Evolutionary conservation across 352 stramenopile genomes (phyloP), one percentile per base, ranked within the genome.

Genomic region (Globisporangium echinulatum): DNA sequence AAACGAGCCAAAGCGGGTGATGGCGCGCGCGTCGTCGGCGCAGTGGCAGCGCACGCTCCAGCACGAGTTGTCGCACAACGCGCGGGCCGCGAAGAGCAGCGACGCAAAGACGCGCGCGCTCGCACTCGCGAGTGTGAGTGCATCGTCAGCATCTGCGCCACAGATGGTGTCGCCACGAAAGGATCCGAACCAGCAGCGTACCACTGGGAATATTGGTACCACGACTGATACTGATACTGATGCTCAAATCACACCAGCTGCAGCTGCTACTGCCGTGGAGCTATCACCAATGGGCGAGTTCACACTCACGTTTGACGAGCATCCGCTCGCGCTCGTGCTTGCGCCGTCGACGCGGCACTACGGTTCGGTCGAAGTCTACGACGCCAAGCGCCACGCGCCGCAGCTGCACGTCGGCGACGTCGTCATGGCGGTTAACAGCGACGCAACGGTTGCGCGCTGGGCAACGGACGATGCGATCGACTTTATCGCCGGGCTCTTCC

Each of bases 271-370:
- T 6, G n/a, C 40, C 9, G 55, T 49, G 14, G 46, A 67, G 11
- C 54, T 90, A 42, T 84, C 75, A 1, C 52, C 68, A 5, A 71
- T 83, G 55, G 82, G 82, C 33, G 82, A 90, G 56, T 87, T 85
- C 51, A 72, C 69, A 13, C 58, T 79, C 43, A 85, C 71, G 39
- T 80, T 92, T 42, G 62, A 75, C 8, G 63, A 79, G n/a, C 71
- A 67, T 8, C 79, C 82, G 3, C 59, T 90, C 13, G 68, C 70
- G 43, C 59, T 92, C 36, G 59, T 64, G 55, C 59, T 92, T 13
- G 78, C 78, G 8, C 76, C 82, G 49, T 88, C 78, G 6, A 92
- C 82, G 8, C 72, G 82, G n/a, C 61, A 87, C 13, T 92, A 92
- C 57, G 82, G 78, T 5, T 85, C 78, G 0, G 75, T 92, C 19